These are phyloP conservation scores for Asterionellopsis glacialis DNA, from an alignment of 108 stramenopile genomes.

Conservation along the genomic window DNA sequence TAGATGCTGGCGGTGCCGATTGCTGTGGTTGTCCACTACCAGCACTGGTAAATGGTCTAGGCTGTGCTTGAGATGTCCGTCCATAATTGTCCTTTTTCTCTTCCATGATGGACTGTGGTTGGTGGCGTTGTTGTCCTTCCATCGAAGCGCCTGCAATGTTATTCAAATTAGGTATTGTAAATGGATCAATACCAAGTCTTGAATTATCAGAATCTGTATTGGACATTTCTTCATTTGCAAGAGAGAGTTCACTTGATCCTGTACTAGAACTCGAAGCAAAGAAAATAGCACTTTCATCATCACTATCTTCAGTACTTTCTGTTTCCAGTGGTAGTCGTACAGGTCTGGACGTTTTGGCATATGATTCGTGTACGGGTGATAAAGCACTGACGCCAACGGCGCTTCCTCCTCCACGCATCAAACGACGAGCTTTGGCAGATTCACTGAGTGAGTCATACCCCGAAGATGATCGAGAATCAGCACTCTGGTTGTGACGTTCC, in stretches of 20 bases:
- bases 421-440: neutral
- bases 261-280: too few species aligned
- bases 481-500: neutral
- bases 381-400: neutral
- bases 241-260: neutral
- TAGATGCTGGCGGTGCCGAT: too few species aligned
- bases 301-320: neutral
- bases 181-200: conserved; percentile 3
- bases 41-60: too few species aligned
- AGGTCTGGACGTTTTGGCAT: neutral
- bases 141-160: too few species aligned
- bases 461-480: too few species aligned
- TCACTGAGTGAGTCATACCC: neutral
- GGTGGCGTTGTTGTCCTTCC: too few species aligned
- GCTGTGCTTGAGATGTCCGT: too few species aligned
- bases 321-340: neutral
- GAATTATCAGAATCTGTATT: neutral
- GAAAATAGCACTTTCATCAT: neutral
- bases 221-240: neutral
- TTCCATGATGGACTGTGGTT: too few species aligned
- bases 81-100: too few species aligned
- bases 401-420: too few species aligned
- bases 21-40: too few species aligned
- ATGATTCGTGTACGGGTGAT: neutral
- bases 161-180: neutral